Evolutionary conservation across 345 rosid species (phyloP).

Genomic region (Isatis tinctoria): DNA sequence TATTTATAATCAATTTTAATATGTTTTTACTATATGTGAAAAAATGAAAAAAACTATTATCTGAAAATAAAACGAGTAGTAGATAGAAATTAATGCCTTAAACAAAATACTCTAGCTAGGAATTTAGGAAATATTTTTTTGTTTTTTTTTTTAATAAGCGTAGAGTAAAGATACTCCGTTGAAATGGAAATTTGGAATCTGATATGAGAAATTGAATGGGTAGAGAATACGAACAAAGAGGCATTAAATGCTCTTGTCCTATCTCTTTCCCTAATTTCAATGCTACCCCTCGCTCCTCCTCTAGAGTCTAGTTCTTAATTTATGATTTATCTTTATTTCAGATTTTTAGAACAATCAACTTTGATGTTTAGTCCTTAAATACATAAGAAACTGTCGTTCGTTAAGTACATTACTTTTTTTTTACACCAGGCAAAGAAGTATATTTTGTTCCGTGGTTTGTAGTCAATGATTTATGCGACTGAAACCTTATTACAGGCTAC

Average conservation of each 20-base stretch:
- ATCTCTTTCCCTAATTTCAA: slow-evolving; percentile 56
- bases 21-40: no score
- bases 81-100: background rate
- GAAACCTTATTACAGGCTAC: background rate
- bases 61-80: no score
- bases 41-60: no score
- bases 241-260: slow-evolving; percentile 29
- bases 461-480: background rate
- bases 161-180: background rate
- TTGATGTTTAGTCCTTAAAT: background rate
- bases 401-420: background rate
- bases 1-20: no score
- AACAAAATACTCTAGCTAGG: no score
- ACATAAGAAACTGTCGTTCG: background rate
- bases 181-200: slow-evolving; percentile 20
- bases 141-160: background rate
- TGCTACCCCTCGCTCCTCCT: slow-evolving; percentile 43
- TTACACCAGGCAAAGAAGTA: background rate
- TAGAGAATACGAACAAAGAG: slow-evolving; percentile 39
- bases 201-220: background rate
- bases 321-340: background rate
- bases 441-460: background rate
- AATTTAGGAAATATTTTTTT: no score
- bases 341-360: background rate
- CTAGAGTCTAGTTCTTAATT: slow-evolving; percentile 10